Base-by-base conservation (phyloP, 2,329 filamentous ascomycete genomes). In the Pseudocercospora fijiensis region DNA sequence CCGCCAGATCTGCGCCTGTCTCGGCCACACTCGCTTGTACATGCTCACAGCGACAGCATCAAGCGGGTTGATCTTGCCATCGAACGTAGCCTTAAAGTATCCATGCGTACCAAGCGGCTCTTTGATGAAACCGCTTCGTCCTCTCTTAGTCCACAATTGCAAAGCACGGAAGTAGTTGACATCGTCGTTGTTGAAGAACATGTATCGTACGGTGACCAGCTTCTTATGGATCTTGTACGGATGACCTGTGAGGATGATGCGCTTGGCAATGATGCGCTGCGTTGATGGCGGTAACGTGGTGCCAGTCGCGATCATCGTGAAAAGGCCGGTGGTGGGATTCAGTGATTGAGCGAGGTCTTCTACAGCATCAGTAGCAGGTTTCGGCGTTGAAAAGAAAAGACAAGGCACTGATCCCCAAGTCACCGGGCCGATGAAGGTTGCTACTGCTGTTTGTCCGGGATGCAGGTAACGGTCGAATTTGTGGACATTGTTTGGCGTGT, bases 11-110 rank as follows among this genome's bases (percentile, higher is more conserved):
- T 57, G 58, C 16, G 72, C 67, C 20, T 64, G 51, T 30, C 93
- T 84, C 7, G 95, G 95, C 78, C 79, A 83, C 2, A 83, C 80
- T 53, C 82, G 70, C 77, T 84, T 84, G 65, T 82, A 83, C 64
- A 83, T 65, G 72, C 91, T 96, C 67, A 98, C 90, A 57, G 91
- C 95, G 53, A 99, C 88, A 2, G 92, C 88, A 79, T 99, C 95
- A 79, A 97, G 91, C 1, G 95, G 93, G 78, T 97, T 98, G 77
- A 99, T 94, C 76, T 90, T 91, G 11, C 89, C 92, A 76, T 99
- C 96, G 80, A 99, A 99, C 1, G 90, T 97, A 11, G 95, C 95
- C 84, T 99, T 99, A 85, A 98, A 98, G 81, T 99, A 99, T n/a
- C 95, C 95, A 78, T 99, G 95, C 37, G 95, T 99, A 72, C 95